phyloP scores from a whole-genome alignment of 495 filamentous ascomycete genomes.

The Jackrogersella minutella region DNA sequence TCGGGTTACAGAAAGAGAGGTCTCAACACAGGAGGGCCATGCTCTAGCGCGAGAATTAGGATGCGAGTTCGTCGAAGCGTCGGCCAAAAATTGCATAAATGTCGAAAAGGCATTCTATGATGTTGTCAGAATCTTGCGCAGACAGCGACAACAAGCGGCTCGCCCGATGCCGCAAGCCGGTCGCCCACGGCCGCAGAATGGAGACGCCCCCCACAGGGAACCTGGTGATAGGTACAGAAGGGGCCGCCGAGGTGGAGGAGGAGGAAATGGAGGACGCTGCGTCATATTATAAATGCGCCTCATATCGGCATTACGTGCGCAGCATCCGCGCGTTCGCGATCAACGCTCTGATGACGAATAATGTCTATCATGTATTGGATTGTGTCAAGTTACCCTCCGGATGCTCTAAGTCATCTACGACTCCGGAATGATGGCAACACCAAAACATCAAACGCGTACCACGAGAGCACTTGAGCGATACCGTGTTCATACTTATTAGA shows the following conservation, averaged over 20 bases:
- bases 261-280: conserved; percentile 28
- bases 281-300: conserved; percentile 37
- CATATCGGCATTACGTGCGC: conserved; percentile 14
- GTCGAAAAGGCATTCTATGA: conserved; percentile 99
- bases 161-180: conserved; percentile 47
- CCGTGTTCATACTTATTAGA: conserved; percentile 40
- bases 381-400: conserved; percentile 8
- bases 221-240: conserved; percentile 30
- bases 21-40: conserved; percentile 95
- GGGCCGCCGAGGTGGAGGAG: conserved; percentile 25
- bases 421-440: conserved; percentile 7
- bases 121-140: conserved; percentile 87
- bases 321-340: conserved; percentile 18
- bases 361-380: conserved; percentile 13
- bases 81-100: conserved; percentile 99
- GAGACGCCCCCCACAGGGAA: conserved; percentile 32
- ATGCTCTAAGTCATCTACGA: conserved; percentile 3
- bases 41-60: conserved; percentile 89
- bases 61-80: conserved; percentile 98
- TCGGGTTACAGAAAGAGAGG: conserved; percentile 91
- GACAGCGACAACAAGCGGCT: conserved; percentile 71
- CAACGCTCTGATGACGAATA: conserved; percentile 20
- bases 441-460: conserved; percentile 22
- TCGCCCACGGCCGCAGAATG: conserved; percentile 37
- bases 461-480: conserved; percentile 13